A percentile compares a stretch with the other conserved stretches of the same genome.
Conservation (phyloP, 306 rosid species). For the Trichosanthes truncata region DNA sequence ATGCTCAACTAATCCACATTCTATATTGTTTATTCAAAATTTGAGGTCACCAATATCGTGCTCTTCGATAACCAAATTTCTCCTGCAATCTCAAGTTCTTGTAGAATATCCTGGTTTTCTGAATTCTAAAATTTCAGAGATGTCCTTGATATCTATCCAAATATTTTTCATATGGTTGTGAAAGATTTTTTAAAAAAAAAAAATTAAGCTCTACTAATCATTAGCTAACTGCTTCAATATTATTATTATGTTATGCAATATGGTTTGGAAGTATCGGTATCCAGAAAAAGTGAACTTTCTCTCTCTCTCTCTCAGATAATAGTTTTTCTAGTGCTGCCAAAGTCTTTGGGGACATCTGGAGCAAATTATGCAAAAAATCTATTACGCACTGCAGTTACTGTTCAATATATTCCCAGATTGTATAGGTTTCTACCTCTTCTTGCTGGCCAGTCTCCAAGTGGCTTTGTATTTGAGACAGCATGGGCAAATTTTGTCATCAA, state of each 20-base stretch:
- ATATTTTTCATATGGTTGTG: neutral
- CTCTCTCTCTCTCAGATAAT: conserved; percentile 37
- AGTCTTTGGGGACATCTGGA: conserved; percentile 44
- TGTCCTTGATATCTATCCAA: neutral
- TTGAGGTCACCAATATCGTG: neutral
- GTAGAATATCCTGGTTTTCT: neutral
- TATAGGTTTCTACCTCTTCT: conserved; percentile 54
- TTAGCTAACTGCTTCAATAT: neutral
- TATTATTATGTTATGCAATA: neutral
- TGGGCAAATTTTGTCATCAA: conserved; percentile 70
- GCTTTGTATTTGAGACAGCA: conserved; percentile 73
- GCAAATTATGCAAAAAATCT: conserved; percentile 71
- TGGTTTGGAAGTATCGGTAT: neutral
- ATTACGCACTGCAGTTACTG: conserved; percentile 44
- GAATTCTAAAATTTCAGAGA: neutral
- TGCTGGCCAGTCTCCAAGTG: conserved; percentile 56
- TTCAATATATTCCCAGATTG: conserved; percentile 68
- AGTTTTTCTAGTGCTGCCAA: conserved; percentile 34
- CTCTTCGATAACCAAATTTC: neutral
- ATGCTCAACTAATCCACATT: neutral
- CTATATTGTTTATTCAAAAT: neutral
- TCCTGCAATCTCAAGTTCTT: neutral
- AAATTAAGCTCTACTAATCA: neutral
- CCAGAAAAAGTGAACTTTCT: neutral
- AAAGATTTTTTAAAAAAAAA: neutral